Conservation (phyloP, 2,329 filamentous ascomycete genomes). For the Penicillium sp. region DNA sequence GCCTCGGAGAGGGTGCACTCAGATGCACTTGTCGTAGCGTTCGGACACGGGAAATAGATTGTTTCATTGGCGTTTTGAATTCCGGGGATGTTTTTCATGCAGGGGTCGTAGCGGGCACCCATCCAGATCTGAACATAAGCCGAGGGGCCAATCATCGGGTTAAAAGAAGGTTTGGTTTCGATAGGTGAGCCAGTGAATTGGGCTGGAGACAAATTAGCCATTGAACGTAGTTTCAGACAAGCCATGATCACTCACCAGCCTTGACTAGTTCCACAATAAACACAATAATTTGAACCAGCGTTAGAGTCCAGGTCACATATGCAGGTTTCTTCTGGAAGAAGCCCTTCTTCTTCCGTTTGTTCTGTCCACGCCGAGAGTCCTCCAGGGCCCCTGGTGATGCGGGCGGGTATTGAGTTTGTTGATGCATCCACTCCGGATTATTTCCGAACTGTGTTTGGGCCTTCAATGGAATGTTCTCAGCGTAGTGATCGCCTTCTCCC, state of each 20-base stretch:
- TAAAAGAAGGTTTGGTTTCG: slow-evolving; percentile 78
- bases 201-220: slow-evolving; percentile 47
- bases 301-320: slow-evolving; percentile 81
- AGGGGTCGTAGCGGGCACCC: slow-evolving; percentile 88
- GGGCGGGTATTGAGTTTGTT: slow-evolving; percentile 46
- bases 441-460: slow-evolving; percentile 37
- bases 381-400: slow-evolving; percentile 53
- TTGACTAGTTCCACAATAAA: slow-evolving; percentile 87
- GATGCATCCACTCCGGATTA: slow-evolving; percentile 43
- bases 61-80: slow-evolving; percentile 39
- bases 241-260: slow-evolving; percentile 62
- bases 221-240: neutral
- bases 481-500: slow-evolving; percentile 38
- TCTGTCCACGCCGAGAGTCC: slow-evolving; percentile 10
- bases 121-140: slow-evolving; percentile 91
- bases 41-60: slow-evolving; percentile 74
- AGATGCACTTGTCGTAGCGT: slow-evolving; percentile 63
- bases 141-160: slow-evolving; percentile 96
- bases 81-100: slow-evolving; percentile 74
- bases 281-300: slow-evolving; percentile 73
- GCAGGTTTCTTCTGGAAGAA: slow-evolving; percentile 64
- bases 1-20: slow-evolving; percentile 74
- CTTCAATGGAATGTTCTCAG: slow-evolving; percentile 46
- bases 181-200: slow-evolving; percentile 71
- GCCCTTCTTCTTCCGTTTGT: slow-evolving; percentile 46